Conservation (phyloP, 192 early-diverging fungal species). For the Backusella tuberculispora region DNA sequence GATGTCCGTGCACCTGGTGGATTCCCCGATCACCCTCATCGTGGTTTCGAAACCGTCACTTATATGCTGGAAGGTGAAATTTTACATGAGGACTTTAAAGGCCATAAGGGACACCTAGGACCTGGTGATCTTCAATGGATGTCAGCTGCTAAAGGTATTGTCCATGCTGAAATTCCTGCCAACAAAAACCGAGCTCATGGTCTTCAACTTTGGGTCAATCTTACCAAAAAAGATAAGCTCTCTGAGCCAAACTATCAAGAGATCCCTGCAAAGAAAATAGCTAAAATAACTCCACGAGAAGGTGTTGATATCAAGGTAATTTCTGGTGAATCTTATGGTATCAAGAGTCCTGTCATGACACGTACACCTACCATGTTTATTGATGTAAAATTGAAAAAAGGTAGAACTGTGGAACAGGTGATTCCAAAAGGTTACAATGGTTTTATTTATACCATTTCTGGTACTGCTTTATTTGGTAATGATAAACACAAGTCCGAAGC, state of each 20-base stretch:
- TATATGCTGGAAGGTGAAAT: no score
- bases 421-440: no score
- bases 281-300: constrained; percentile 54
- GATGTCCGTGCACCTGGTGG: constrained; percentile 44
- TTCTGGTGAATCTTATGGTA: constrained; percentile 77
- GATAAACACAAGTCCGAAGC: constrained; percentile 32
- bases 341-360: constrained; percentile 70
- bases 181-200: constrained; percentile 36
- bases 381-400: constrained; percentile 63
- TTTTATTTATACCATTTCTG: constrained; percentile 67
- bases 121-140: constrained; percentile 79
- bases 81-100: no score
- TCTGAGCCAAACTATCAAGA: constrained; percentile 81
- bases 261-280: constrained; percentile 65
- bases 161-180: constrained; percentile 77
- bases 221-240: constrained; percentile 65
- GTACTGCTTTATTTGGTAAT: constrained; percentile 55
- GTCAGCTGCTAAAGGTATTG: constrained; percentile 50
- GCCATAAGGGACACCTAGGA: constrained; percentile 68
- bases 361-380: no score
- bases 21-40: constrained; percentile 74
- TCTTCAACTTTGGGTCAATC: constrained; percentile 81
- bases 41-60: no score
- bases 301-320: constrained; percentile 79
- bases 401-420: constrained; percentile 53